Evolutionary conservation across 306 rosid species (phyloP).

Genomic region (Castanea mollissima): DNA sequence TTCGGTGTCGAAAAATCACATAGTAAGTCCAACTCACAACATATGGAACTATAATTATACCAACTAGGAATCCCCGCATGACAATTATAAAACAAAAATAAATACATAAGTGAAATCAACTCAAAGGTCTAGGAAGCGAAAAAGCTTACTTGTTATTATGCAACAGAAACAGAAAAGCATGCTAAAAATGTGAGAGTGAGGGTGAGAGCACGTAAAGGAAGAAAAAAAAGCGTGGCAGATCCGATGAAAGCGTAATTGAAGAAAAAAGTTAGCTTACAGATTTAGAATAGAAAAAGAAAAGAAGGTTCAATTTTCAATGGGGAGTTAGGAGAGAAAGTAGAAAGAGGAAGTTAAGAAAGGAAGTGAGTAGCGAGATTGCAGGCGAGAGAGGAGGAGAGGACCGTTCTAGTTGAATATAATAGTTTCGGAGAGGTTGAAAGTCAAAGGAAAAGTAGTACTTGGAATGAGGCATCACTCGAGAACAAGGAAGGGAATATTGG

Average conservation of each 20-base stretch:
- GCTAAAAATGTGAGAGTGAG: conserved; percentile 23
- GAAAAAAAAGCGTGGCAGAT: too few relatives aligned
- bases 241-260: too few relatives aligned
- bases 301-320: too few relatives aligned
- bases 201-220: conserved; percentile 57
- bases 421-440: conserved; percentile 42
- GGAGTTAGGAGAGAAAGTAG: too few relatives aligned
- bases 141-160: not conserved
- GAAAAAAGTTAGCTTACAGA: too few relatives aligned
- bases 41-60: not conserved
- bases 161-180: conserved; percentile 9
- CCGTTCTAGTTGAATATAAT: conserved; percentile 24
- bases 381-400: conserved; percentile 32
- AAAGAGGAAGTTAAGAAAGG: not conserved
- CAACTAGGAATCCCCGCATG: not conserved
- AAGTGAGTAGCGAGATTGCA: conserved; percentile 32
- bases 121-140: not conserved
- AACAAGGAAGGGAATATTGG: too few relatives aligned
- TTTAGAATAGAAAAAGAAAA: too few relatives aligned
- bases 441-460: conserved; percentile 28
- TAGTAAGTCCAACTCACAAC: not conserved
- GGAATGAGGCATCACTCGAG: conserved; percentile 14
- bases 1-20: not conserved
- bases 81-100: not conserved
- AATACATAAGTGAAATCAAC: conserved; percentile 18